Evolutionary conservation across 2,329 filamentous ascomycete species (phyloP), one percentile per base, ranked within the genome.

Genomic region (Botrytis tulipae): DNA sequence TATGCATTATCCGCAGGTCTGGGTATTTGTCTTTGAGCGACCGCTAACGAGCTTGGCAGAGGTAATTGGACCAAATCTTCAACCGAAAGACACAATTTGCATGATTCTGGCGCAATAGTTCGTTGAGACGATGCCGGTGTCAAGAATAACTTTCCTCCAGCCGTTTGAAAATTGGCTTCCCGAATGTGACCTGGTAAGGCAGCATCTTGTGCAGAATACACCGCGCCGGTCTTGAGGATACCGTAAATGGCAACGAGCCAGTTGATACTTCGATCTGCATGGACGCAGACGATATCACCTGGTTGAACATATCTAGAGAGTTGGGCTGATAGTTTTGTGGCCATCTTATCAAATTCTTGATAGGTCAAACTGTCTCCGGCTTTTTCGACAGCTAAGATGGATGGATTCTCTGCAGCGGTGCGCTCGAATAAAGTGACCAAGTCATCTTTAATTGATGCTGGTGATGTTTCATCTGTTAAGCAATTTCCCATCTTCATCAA

Each of bases 231-330:
- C 59, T 82, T 81, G 6, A 83, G 76, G 9, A 82, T 76, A 10
- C 75, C 81, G 42, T 78, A 82, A 3, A 83, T 80, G 12, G 79
- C 79, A 2, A 82, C 73, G 29, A 84, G 76, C 82, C 82, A 84
- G 7, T 84, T 83, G 74, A 86, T 81, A 60, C 85, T 82, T 83
- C 84, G 85, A 74, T 86, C 84, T 0, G 85, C 81, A 32, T 80
- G 79, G 4, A 86, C 81, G 1, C 82, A 81, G 20, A 86, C 82
- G 1, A 82, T 79, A 20, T 84, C 82, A 0, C 84, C 84, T 0
- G 83, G 77, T 40, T 75, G 73, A 7, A 85, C 80, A 18, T 60
- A 35, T 18, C 14, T 37, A 1, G 54, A 35, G 14, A 74, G 60
- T 29, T 74, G 40, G 5, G 29, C 29, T 12, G 73, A 68, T 46